Evolutionary conservation across 1,284 basidiomycete species (phyloP).

Genomic region (Rhodotorula sp.): DNA sequence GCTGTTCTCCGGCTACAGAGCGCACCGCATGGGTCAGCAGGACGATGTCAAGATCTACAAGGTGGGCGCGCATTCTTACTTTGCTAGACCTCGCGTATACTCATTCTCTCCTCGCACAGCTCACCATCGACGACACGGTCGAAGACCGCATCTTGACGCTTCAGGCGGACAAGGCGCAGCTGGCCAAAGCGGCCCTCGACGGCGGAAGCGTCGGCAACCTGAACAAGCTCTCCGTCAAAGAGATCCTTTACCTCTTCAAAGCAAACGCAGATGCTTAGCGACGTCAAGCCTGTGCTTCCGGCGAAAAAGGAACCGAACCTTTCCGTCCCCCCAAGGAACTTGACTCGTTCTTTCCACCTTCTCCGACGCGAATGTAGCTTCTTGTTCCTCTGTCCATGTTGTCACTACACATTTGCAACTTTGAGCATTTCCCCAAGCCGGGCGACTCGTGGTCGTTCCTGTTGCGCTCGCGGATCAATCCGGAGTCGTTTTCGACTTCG

Average conservation of each 20-base stretch:
- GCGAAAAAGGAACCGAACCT: no score
- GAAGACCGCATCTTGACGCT: conserved; percentile 68
- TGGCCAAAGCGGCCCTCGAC: conserved; percentile 79
- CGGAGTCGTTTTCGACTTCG: no score
- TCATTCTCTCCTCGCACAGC: background rate
- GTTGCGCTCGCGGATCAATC: no score
- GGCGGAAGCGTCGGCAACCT: conserved; percentile 81
- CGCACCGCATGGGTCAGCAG: conserved; percentile 68
- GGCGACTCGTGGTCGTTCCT: no score
- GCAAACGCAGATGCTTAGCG: background rate
- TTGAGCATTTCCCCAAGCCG: no score
- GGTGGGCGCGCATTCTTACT: conserved; percentile 52
- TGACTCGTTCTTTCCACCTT: background rate
- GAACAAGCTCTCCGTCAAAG: conserved; percentile 76
- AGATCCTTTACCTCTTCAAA: conserved; percentile 73
- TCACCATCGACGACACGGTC: conserved; percentile 70
- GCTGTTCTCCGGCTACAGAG: background rate
- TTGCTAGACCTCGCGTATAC: background rate
- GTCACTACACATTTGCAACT: background rate
- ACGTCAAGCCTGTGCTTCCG: no score
- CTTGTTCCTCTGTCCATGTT: no score
- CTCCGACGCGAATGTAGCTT: background rate
- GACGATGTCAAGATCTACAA: conserved; percentile 89
- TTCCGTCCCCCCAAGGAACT: no score
- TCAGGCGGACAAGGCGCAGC: conserved; percentile 80